Base-by-base conservation (phyloP, 192 early-diverging fungal species). In the Coemansia guatemalensis region DNA sequence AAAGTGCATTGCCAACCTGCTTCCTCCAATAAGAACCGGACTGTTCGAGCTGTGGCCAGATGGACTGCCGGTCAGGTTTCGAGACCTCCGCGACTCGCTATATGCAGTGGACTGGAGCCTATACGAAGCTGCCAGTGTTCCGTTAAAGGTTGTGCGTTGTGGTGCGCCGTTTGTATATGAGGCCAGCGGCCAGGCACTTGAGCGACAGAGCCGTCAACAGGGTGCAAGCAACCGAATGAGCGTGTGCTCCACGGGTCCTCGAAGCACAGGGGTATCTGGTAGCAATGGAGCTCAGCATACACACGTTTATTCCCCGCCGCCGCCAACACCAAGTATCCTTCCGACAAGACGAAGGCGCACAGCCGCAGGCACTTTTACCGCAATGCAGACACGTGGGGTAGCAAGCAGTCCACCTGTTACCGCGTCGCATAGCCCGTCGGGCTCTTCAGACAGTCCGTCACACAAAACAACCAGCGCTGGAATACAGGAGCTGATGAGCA, bases 31-130 rank as follows among this genome's bases (percentile, higher is more conserved):
- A 48, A 29, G 78, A 1, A 75, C 65, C 26, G 69, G 68, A n/a
- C 56, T 81, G 50, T 74, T 74, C 26, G 78, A 81, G 72, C 58
- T 74, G 55, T 81, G 72, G 72, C 69, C 78, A 2, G 78, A 81
- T 5, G 73, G 69, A 8, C 59, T 81, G 68, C 78, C 78, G 1
- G 73, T 72, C 32, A 32, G 78, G 41, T 81, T 81, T 65, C 58
- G 78, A 9, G 78, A 81, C 48, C 56, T 81, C 47, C 78, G 78
- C 27, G 78, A 81, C 65, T 74, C 78, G 58, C 65, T 81, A 35
- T 81, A 81, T 57, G 78, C 78, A 5, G 78, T 73, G 0, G 78
- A 81, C 51, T 81, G 78, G 78, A 65, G 48, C n/a, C 62, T 81
- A 18, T 81, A 81, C 24, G 78, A 81, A 66, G 69, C 69, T 2